Evolutionary conservation across 2,329 filamentous ascomycete genomes (phyloP).

Genomic region (Ceratocystis albifundus): DNA sequence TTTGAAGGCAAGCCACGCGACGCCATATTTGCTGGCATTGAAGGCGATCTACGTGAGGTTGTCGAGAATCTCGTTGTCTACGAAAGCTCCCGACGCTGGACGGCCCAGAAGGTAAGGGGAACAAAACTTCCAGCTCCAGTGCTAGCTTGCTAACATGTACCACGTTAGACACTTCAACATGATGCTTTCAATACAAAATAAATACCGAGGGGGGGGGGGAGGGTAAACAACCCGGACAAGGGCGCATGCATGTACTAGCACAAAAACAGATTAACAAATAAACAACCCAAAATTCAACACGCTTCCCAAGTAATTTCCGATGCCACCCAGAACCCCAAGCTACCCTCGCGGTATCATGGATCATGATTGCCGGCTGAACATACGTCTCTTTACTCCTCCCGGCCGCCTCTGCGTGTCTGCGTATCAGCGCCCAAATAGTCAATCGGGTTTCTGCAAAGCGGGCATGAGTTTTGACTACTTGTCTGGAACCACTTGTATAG

Average conservation of each 20-base stretch:
- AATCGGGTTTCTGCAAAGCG: slow-evolving; percentile 83
- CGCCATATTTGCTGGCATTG: slow-evolving; percentile 52
- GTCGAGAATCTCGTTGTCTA: slow-evolving; percentile 59
- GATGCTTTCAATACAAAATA: neutral
- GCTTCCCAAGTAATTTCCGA: neutral
- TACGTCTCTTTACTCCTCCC: neutral
- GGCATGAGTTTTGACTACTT: slow-evolving; percentile 83
- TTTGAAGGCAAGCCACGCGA: slow-evolving; percentile 61
- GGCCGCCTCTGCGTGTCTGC: slow-evolving; percentile 23
- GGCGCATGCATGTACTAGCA: neutral
- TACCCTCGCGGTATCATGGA: neutral
- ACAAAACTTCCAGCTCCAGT: neutral
- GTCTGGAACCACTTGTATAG: slow-evolving; percentile 96
- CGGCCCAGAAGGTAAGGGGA: slow-evolving; percentile 40
- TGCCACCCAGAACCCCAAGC: neutral
- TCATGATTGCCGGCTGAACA: neutral
- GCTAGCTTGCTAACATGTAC: neutral
- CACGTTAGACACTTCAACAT: slow-evolving; percentile 6
- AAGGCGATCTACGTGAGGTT: slow-evolving; percentile 50
- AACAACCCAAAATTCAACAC: slow-evolving; percentile 4
- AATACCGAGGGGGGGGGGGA: neutral
- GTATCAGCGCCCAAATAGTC: slow-evolving; percentile 41
- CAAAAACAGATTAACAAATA: neutral
- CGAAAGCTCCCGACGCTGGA: slow-evolving; percentile 52
- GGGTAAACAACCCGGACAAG: neutral